Evolutionary conservation across 1,284 basidiomycete genomes (phyloP), one percentile per base, ranked within the genome.

Genomic region (Fomitopsis schrenkii): DNA sequence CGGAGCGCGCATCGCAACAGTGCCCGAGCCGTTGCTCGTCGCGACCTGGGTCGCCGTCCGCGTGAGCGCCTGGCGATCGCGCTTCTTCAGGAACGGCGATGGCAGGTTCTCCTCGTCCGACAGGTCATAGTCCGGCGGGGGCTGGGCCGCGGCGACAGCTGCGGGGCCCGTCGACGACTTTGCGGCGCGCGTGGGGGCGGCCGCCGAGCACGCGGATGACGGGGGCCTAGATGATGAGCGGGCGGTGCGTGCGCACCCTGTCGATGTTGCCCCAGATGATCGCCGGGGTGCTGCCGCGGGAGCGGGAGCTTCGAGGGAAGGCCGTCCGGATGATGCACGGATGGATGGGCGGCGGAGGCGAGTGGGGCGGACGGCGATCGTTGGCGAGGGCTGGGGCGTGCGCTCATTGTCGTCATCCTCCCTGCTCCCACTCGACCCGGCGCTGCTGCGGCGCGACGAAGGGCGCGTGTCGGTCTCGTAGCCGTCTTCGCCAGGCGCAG

Each of bases 71-170:
- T 76, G 76, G 17, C 80, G 77, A 28, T 86, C 84, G 0, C 70
- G 70, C 30, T 82, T 79, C 72, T 88, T 89, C 46, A 94, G 69
- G 75, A 94, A 94, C 1, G 93, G 93, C 66, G 88, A 91, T 0
- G 92, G 93, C 0, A 94, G 79, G 71, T 92, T 93, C 72, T 93
- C 91, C 69, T 93, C 90, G 70, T 94, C 90, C 1, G 79, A 79
- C 6, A 88, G 67, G 72, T 93, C 84, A 66, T 91, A 93, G 57
- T 81, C 76, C 3, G 81, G 79, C 22, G 74, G 45, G 28, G 64
- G n/a, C 54, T 45, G 60, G 26, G 38, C 9, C 19, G 59, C 17
- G 5, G 14, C 22, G 19, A n/a, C 38, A 10, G 5, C 19, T 14
- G 30, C 15, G 42, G 63, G 50, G 33, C 41, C 38, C 14, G 57